Base-by-base conservation (phyloP, 441 rosid genomes). In the Populus hybrid region DNA sequence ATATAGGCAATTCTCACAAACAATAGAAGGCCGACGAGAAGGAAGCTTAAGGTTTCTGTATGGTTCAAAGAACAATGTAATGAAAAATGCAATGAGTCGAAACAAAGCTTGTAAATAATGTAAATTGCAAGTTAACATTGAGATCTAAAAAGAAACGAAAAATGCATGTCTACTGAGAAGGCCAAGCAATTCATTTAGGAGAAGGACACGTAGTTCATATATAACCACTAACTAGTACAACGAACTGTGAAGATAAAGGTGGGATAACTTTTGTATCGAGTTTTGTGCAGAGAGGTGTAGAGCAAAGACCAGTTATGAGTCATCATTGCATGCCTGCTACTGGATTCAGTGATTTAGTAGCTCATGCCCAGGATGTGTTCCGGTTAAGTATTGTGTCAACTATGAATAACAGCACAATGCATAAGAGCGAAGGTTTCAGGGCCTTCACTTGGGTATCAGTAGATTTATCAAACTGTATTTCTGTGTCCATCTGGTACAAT, bases 1-100 rank as follows among this genome's bases (percentile, higher is more conserved):
- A 86, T 95, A 93, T 78, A 93, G 82, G 73, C 98, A 93, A 82
- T 86, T 92, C 82, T 95, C 99, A 80, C 98, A 92, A 36, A 93
- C 99, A 70, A 95, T 68, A 34, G 97, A 82, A 78, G 98, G 98
- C 71, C 72, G 85, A 2, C 83, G 87, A 75, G 98, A 91, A 53
- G 98, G 98, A 82, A 95, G 94, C 83, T 91, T 95, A 57, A 95
- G 93, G 80, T 83, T 88, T 82, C 98, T 95, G 83, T 76, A 50
- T 16, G 61, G 61, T 53, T 42, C n/a, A 53, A 53, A 53, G 18
- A 53, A 53, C 61, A 18, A 53, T 42, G 53, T 10, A 42, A 12
- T 42, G 16, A 42, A 12, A 12, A 26, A 12, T 69, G 40, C 50
- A 75, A n/a, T 67, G 14, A 32, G 38, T 4, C n/a, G 57, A 59